These are phyloP conservation scores for Aspergillus sp. DNA, from an alignment of 2,329 filamentous ascomycete genomes.

Conservation along the genomic window DNA sequence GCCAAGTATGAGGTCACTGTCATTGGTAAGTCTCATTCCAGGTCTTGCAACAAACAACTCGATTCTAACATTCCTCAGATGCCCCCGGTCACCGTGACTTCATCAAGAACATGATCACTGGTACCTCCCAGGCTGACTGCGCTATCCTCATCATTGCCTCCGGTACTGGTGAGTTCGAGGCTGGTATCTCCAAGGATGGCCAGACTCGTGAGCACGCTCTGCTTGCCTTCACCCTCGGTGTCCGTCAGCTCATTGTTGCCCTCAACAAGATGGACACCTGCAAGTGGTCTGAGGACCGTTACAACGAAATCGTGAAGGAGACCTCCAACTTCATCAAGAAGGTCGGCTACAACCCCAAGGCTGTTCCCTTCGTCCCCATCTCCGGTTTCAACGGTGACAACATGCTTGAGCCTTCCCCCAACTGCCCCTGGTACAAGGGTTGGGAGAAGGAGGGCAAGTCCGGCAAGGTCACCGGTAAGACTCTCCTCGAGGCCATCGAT, in stretches of 20 bases:
- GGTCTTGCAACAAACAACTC: background rate
- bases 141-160: slow-evolving; percentile 99
- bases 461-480: slow-evolving; percentile 87
- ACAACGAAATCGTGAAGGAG: slow-evolving; percentile 99
- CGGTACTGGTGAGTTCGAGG: slow-evolving; percentile 99
- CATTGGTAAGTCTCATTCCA: slow-evolving; percentile 65
- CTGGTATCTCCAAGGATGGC: slow-evolving; percentile 99
- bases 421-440: slow-evolving; percentile 99
- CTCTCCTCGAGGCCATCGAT: slow-evolving; percentile 98
- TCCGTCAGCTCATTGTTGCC: slow-evolving; percentile 99
- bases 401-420: slow-evolving; percentile 87
- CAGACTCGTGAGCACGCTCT: slow-evolving; percentile 99
- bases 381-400: slow-evolving; percentile 99
- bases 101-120: slow-evolving; percentile 99
- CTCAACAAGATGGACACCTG: slow-evolving; percentile 99
- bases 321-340: slow-evolving; percentile 99
- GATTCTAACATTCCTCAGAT: slow-evolving; percentile 53
- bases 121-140: slow-evolving; percentile 99
- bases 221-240: slow-evolving; percentile 99
- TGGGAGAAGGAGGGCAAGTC: slow-evolving; percentile 98
- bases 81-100: slow-evolving; percentile 99
- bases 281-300: slow-evolving; percentile 96
- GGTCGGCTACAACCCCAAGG: slow-evolving; percentile 99
- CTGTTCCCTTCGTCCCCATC: slow-evolving; percentile 97
- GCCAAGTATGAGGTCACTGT: slow-evolving; percentile 97